Evolutionary conservation across 176 grass and related monocot species (phyloP).

Genomic region (Ananas comosus): DNA sequence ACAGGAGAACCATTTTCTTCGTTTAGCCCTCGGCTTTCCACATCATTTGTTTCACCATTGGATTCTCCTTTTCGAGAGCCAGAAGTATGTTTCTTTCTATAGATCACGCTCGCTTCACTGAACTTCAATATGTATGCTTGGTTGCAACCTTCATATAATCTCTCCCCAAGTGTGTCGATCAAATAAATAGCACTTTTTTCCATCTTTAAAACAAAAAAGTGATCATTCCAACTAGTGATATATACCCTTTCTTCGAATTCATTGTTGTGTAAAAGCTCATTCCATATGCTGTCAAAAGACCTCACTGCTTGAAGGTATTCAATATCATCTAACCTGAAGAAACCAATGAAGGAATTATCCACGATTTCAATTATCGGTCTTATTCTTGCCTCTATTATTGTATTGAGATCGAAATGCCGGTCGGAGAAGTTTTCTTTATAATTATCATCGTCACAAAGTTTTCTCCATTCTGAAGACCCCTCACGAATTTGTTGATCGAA

Average conservation of each 20-base stretch:
- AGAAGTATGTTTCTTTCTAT: neutral
- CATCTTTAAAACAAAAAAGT: constrained; percentile 88
- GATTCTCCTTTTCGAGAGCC: too few relatives aligned
- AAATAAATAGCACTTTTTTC: constrained; percentile 64
- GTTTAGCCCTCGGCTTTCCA: too few relatives aligned
- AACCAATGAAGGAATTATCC: constrained; percentile 60
- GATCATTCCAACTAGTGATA: constrained; percentile 94
- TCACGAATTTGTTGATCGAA: constrained; percentile 67
- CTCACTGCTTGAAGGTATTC: constrained; percentile 44
- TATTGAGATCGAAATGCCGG: constrained; percentile 92
- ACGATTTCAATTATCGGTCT: constrained; percentile 34
- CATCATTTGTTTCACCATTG: too few relatives aligned
- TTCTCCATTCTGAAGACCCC: constrained; percentile 83
- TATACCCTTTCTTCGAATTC: constrained; percentile 34
- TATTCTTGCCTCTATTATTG: constrained; percentile 68
- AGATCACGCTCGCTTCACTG: constrained; percentile 19
- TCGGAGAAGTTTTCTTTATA: constrained; percentile 53
- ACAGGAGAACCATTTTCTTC: constrained; percentile 4
- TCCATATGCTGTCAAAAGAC: constrained; percentile 79
- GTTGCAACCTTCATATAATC: constrained; percentile 73
- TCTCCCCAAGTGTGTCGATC: constrained; percentile 88
- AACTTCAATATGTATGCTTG: constrained; percentile 89
- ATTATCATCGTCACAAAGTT: constrained; percentile 42
- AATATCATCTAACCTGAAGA: constrained; percentile 48
- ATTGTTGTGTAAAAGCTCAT: constrained; percentile 27